A percentile compares a stretch with the other conserved stretches of the same genome.
These are phyloP conservation scores for Platismatia glauca DNA, from an alignment of 495 filamentous ascomycete genomes.

Conservation along the genomic window DNA sequence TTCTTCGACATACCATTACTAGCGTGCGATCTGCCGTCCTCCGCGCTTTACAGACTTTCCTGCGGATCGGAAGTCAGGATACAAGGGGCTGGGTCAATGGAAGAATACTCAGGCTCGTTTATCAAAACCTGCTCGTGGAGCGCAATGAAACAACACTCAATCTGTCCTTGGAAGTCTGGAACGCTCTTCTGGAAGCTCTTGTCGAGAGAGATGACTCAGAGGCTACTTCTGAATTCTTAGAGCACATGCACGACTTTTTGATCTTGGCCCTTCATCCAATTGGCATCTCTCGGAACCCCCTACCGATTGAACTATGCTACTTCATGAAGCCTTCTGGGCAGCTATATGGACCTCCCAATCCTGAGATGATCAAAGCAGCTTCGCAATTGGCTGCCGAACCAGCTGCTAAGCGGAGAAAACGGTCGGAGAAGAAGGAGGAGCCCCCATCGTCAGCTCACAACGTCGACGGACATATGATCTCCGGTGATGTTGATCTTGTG, in stretches of 20 bases:
- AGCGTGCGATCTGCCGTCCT: conserved; percentile 89
- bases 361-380: conserved; percentile 48
- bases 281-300: conserved; percentile 77
- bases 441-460: conserved; percentile 65
- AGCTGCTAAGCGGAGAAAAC: conserved; percentile 63
- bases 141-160: conserved; percentile 69
- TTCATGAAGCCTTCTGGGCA: conserved; percentile 94
- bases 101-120: conserved; percentile 76
- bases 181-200: conserved; percentile 61
- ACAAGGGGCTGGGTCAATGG: conserved; percentile 90
- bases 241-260: conserved; percentile 68
- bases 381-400: conserved; percentile 45
- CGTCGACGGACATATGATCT: conserved; percentile 95
- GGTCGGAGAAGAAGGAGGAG: conserved; percentile 69
- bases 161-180: conserved; percentile 81
- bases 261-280: conserved; percentile 78
- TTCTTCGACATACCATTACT: conserved; percentile 93
- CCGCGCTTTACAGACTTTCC: conserved; percentile 84
- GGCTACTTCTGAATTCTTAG: conserved; percentile 56
- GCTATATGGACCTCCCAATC: conserved; percentile 51
- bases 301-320: conserved; percentile 78
- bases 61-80: conserved; percentile 71
- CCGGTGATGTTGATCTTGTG: conserved; percentile 89
- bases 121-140: conserved; percentile 92
- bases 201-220: conserved; percentile 44